phyloP scores from a whole-genome alignment of 345 rosid species.

The Odontarrhena argentea region DNA sequence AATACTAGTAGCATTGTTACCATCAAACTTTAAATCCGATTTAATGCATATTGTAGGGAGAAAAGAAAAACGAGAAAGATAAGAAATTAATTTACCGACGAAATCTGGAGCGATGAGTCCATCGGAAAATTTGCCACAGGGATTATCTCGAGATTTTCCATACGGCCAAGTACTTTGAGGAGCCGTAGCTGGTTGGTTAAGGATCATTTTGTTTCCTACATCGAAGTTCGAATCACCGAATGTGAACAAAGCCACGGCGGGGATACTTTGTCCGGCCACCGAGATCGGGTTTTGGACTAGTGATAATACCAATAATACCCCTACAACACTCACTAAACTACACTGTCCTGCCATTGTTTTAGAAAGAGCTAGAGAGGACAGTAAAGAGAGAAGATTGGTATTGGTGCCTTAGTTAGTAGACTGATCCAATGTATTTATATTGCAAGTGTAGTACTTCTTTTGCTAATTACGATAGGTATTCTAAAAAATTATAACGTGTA shows the following conservation, averaged over 20 bases:
- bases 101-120: slow-evolving; percentile 38
- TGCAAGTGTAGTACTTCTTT: neutral
- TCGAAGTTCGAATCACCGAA: slow-evolving; percentile 44
- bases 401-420: neutral
- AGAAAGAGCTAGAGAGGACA: neutral
- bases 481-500: neutral
- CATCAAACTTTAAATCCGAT: too few species aligned
- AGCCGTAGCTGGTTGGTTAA: neutral
- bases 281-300: slow-evolving; percentile 16
- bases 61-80: too few species aligned
- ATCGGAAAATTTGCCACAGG: slow-evolving; percentile 39
- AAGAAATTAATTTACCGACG: slow-evolving; percentile 7
- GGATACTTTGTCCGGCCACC: slow-evolving; percentile 27
- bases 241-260: slow-evolving; percentile 27
- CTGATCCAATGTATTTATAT: neutral
- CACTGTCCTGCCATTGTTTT: slow-evolving; percentile 10
- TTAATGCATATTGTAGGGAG: too few species aligned
- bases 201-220: slow-evolving; percentile 35
- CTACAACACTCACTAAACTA: slow-evolving; percentile 21
- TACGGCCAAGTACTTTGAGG: slow-evolving; percentile 40
- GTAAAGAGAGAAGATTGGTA: neutral
- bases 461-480: neutral
- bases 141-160: slow-evolving; percentile 38
- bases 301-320: slow-evolving; percentile 4
- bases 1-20: too few species aligned